Evolutionary conservation across 192 early-diverging fungal genomes (phyloP), one percentile per base, ranked within the genome.

Genomic region (Backusella luteola): DNA sequence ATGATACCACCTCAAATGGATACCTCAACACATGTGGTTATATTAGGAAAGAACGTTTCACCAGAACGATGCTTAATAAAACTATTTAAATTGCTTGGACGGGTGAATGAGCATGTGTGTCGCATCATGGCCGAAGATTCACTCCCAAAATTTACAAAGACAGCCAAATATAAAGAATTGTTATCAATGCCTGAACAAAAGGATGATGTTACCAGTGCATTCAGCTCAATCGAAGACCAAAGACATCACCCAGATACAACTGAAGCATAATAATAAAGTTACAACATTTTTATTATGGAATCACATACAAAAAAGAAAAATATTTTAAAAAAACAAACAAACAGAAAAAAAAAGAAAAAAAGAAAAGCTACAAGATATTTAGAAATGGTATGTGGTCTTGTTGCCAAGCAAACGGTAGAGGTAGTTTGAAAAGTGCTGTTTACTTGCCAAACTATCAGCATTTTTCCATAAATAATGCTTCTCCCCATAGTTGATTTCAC

Each of bases 251-350:
- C 23, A 12, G 67, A 35, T 8, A 32, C 2, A 34, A 36, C 32
- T 38, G 67, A 34, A 35, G 29, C 66, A 17, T 34, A 35, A 34
- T 67, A 17, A 34, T 66, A 14, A 66, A 66, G 29, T 34, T 81
- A 87, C 83, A 89, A 44, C 88, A 89, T 23, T 84, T 89, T 56
- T 92, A 91, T 59, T 85, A 85, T 52, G 89, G 66, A 87, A 89
- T 26, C 89, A 89, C 26, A n/a, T n/a, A n/a, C 90, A 90, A 72
- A 94, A 91, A 12, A 91, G 90, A 3, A 94, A 89, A 72, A 92
- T n/a, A n/a, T n/a, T n/a, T n/a, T n/a, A n/a, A 56, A 56, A 26
- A 59, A 7, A 59, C 6, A 53, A 53, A 23, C 7, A 59, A 26
- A 23, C 1, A 59, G 2, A 23, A 56, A 59, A 26, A 15, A 9